Base-by-base conservation (phyloP, 1,139 yeast species). In the Sugiyamaella novakii region DNA sequence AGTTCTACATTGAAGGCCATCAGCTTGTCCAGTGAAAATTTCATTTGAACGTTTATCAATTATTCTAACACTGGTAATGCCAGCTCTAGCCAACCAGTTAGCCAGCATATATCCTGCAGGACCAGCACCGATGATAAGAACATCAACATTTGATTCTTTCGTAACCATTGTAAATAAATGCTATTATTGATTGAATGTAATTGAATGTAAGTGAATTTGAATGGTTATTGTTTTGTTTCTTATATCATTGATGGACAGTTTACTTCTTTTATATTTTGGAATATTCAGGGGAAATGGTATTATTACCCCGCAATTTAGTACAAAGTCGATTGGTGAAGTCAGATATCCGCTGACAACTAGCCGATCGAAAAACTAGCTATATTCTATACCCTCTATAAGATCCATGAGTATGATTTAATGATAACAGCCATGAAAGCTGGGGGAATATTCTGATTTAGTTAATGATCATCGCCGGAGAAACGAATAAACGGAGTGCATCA, bases 91-190 rank as follows among this genome's bases (percentile, higher is more conserved):
- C 48, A 63, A 59, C 66, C 68, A 64, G 33, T 58, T 57, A 18
- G 69, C 68, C 37, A 64, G 62, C 68, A 64, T 65, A 42, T 55
- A 56, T 10, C 61, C 73, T 8, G 73, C 68, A 3, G 73, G 73
- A 27, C 73, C 73, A 25, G 73, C 73, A 18, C 73, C 73, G 37
- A 69, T 60, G 25, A 69, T 66, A 28, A 69, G 58, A 11, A 69
- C 73, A 51, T 69, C 73, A n/a, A 64, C 61, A 28, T 64, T 54
- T 3, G 69, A 60, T 43, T 58, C 57, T 54, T 63, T 52, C 30
- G 33, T 41, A 19, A 25, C 29, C 41, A 37, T 37, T 19, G 28
- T n/a, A 11, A 36, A 10, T 8, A 6, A 3, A 35, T 35, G 15
- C 14, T 3, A n/a, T 12, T 31, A 18, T n/a, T 12, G 11, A 31